Conservation (phyloP, 2,329 filamentous ascomycete genomes). For the Boeremia exigua region DNA sequence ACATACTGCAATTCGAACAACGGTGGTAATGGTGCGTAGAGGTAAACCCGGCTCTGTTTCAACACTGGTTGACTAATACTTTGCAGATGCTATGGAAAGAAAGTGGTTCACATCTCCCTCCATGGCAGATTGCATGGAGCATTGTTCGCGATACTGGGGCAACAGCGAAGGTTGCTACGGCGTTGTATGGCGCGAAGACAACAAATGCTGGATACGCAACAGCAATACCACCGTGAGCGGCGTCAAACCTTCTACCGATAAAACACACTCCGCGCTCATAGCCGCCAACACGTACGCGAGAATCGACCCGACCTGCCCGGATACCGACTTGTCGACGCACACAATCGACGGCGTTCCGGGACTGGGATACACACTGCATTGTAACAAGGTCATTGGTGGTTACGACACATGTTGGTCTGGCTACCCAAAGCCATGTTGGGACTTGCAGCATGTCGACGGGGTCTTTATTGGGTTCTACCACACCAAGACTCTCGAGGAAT, state of each 20-base stretch:
- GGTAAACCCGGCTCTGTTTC: background rate
- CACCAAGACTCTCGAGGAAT: conserved; percentile 34
- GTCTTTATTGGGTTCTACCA: conserved; percentile 37
- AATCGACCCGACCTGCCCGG: conserved; percentile 31
- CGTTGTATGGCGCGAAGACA: conserved; percentile 29
- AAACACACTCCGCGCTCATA: conserved; percentile 32
- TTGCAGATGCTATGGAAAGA: conserved; percentile 7
- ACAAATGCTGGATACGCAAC: conserved; percentile 39
- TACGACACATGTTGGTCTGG: conserved; percentile 31
- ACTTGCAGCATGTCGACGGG: conserved; percentile 1
- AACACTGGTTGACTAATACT: background rate
- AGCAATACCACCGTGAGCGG: conserved; percentile 23
- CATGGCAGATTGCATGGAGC: conserved; percentile 39
- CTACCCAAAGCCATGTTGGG: conserved; percentile 26
- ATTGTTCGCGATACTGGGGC: conserved; percentile 42
- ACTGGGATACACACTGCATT: conserved; percentile 38
- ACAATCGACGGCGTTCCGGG: conserved; percentile 28
- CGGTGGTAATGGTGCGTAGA: conserved; percentile 31
- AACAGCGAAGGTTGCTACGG: conserved; percentile 40
- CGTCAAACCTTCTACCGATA: conserved; percentile 14
- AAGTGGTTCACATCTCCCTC: conserved; percentile 22
- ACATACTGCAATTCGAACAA: conserved; percentile 39
- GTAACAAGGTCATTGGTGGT: conserved; percentile 31
- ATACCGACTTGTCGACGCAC: conserved; percentile 29
- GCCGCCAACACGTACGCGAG: conserved; percentile 25